phyloP scores from a whole-genome alignment of 805 yeast genomes.

The Starmerella apis region DNA sequence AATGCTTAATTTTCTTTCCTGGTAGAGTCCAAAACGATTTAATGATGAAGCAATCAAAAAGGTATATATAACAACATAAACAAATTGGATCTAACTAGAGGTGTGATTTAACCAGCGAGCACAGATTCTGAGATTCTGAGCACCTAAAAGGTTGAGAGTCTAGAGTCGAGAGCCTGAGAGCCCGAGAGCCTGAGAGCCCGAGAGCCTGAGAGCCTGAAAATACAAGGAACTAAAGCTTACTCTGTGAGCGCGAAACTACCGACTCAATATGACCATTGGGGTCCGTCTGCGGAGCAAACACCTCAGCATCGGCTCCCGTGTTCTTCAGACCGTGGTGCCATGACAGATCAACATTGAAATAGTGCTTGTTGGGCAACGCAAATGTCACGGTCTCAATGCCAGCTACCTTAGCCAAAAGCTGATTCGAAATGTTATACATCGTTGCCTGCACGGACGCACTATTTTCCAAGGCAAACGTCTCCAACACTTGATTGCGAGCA shows the following conservation, averaged over 20 bases:
- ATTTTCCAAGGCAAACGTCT: slow-evolving; percentile 70
- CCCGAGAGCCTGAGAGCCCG: too few relatives aligned
- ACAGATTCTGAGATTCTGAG: too few relatives aligned
- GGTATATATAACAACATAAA: too few relatives aligned
- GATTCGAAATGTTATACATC: slow-evolving; percentile 82
- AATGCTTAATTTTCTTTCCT: too few relatives aligned
- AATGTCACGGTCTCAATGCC: slow-evolving; percentile 57
- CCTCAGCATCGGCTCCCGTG: slow-evolving; percentile 51
- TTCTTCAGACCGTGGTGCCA: slow-evolving; percentile 75
- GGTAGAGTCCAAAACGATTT: too few relatives aligned
- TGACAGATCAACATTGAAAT: slow-evolving; percentile 63
- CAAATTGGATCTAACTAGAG: too few relatives aligned
- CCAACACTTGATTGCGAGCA: slow-evolving; percentile 62
- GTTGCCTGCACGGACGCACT: slow-evolving; percentile 96
- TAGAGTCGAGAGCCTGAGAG: too few relatives aligned
- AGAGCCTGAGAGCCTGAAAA: too few relatives aligned
- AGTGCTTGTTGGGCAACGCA: slow-evolving; percentile 84
- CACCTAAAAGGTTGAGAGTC: too few relatives aligned
- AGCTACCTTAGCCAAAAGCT: slow-evolving; percentile 50
- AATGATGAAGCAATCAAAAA: too few relatives aligned
- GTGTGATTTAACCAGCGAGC: too few relatives aligned
- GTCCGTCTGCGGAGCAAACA: slow-evolving; percentile 78
- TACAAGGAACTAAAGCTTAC: too few relatives aligned
- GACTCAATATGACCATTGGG: slow-evolving; percentile 88
- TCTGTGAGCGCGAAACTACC: slow-evolving; percentile 63